Percentiles rank a stretch among this genome's conserved stretches.
phyloP scores from a whole-genome alignment of 768 basidiomycete genomes.

The Rhizopogon vinicolor region DNA sequence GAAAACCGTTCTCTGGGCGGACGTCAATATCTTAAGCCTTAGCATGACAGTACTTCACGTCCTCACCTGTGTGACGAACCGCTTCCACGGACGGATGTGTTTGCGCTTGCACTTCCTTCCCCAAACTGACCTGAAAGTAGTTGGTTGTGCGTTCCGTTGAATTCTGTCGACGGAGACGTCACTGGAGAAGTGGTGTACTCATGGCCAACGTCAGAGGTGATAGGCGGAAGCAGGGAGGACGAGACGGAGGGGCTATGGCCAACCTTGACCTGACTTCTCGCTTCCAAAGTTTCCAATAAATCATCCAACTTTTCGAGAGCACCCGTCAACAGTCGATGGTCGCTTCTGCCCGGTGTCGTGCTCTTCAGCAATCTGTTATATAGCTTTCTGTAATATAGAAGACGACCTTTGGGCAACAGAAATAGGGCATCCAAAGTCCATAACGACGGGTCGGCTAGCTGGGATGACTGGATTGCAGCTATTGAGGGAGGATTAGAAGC shows the following conservation, averaged over 20 bases:
- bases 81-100: slow-evolving; percentile 48
- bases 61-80: slow-evolving; percentile 56
- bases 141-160: background rate
- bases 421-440: slow-evolving; percentile 93
- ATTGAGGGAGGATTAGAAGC: slow-evolving; percentile 53
- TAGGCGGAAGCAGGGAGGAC: background rate
- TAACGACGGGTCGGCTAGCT: slow-evolving; percentile 32
- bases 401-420: slow-evolving; percentile 73
- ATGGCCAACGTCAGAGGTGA: background rate
- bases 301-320: slow-evolving; percentile 79
- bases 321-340: slow-evolving; percentile 74
- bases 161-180: background rate
- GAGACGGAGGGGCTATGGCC: background rate
- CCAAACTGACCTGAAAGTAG: slow-evolving; percentile 20
- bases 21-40: slow-evolving; percentile 6
- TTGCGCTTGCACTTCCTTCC: slow-evolving; percentile 35
- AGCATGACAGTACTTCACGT: background rate
- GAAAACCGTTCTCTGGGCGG: slow-evolving; percentile 51
- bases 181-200: background rate
- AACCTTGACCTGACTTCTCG: slow-evolving; percentile 40
- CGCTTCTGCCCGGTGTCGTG: slow-evolving; percentile 80
- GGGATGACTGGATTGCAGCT: slow-evolving; percentile 28
- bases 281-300: slow-evolving; percentile 65
- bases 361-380: slow-evolving; percentile 84
- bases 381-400: slow-evolving; percentile 90